These are phyloP conservation scores for Acacia confusa DNA, from an alignment of 306 rosid species.

Conservation along the genomic window DNA sequence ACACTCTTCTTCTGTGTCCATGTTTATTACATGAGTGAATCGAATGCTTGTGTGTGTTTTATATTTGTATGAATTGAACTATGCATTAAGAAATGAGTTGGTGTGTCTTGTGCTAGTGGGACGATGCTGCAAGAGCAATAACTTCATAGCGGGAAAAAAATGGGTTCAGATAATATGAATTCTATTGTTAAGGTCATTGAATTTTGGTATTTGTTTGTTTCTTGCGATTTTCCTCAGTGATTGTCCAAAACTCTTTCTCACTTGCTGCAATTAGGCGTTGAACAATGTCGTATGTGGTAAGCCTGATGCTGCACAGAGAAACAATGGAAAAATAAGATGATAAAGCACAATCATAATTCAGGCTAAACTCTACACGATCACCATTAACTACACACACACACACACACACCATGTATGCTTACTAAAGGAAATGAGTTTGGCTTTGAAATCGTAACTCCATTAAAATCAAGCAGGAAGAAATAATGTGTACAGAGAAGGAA, in stretches of 20 bases:
- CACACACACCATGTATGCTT: no score
- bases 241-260: slow-evolving; percentile 68
- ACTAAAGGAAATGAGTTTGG: no score
- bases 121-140: no score
- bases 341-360: neutral
- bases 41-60: no score
- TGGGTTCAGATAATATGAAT: no score
- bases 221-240: slow-evolving; percentile 67
- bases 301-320: slow-evolving; percentile 76
- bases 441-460: no score
- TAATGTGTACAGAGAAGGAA: neutral
- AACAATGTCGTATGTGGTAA: slow-evolving; percentile 74
- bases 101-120: neutral
- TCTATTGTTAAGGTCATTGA: neutral
- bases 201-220: slow-evolving; percentile 31
- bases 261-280: slow-evolving; percentile 70
- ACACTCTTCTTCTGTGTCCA: no score
- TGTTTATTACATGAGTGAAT: no score
- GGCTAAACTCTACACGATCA: no score
- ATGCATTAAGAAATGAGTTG: neutral
- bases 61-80: no score
- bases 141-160: no score
- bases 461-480: neutral
- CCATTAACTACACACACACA: neutral
- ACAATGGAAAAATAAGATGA: slow-evolving; percentile 22